Percentiles rank a stretch among this genome's conserved stretches.
Conservation (phyloP, 225 moss, liverwort and hornwort genomes). For the Straminergon stramineum region DNA sequence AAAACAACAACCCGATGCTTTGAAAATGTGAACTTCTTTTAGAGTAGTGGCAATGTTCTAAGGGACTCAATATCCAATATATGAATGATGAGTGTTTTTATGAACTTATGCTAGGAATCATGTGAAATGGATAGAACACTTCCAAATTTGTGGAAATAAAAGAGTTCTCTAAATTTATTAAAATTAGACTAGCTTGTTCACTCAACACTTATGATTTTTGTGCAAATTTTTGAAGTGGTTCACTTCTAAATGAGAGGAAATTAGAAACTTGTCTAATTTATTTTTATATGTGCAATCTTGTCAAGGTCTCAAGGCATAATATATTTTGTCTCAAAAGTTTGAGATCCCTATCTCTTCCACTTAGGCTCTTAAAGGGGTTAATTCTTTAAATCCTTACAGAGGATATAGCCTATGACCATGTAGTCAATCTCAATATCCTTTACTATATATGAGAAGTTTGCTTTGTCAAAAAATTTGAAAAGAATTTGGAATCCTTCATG, state of each 20-base stretch:
- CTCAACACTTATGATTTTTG: not conserved
- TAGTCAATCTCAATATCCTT: not conserved
- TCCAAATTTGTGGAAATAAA: not conserved
- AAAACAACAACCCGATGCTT: not conserved
- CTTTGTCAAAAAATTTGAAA: accelerated
- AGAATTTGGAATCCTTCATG: not conserved
- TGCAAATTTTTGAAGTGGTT: not conserved
- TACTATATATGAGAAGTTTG: not conserved
- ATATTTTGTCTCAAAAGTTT: not conserved
- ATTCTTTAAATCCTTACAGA: not conserved
- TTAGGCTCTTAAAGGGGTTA: not conserved
- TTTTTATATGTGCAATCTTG: not conserved
- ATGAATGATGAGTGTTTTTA: not conserved
- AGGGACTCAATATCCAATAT: not conserved
- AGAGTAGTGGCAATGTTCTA: not conserved
- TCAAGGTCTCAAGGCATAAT: not conserved
- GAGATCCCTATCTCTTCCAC: accelerated
- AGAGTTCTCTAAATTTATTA: not conserved
- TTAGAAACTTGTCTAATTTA: not conserved
- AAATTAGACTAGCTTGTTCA: not conserved
- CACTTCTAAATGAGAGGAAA: not conserved
- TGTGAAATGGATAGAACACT: not conserved
- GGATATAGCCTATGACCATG: not conserved
- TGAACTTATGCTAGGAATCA: accelerated
- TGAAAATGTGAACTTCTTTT: not conserved